Percentiles rank a stretch among this genome's conserved stretches.
phyloP scores from a whole-genome alignment of 768 basidiomycete genomes.

The Tricholoma bakamatsutake region DNA sequence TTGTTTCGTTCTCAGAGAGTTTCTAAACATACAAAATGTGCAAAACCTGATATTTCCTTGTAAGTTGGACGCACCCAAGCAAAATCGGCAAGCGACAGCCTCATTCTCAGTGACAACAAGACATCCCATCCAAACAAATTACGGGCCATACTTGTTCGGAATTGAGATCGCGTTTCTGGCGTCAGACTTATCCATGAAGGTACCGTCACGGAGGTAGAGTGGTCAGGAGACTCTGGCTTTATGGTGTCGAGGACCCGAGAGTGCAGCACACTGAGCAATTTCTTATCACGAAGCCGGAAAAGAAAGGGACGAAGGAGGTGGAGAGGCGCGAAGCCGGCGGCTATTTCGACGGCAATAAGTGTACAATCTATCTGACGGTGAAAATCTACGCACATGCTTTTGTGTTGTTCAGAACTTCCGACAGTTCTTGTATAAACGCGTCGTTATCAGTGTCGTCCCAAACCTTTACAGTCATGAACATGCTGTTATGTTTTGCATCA shows the following conservation, averaged over 20 bases:
- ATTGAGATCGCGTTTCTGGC: conserved; percentile 35
- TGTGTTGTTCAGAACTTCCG: conserved; percentile 20
- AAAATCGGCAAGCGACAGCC: conserved; percentile 47
- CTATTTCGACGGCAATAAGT: conserved; percentile 14
- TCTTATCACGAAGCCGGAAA: conserved; percentile 35
- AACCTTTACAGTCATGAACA: conserved; percentile 51
- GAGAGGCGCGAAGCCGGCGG: conserved; percentile 41
- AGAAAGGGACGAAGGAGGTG: conserved; percentile 47
- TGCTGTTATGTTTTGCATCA: conserved; percentile 56
- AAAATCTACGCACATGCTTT: conserved; percentile 25
- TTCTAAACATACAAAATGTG: conserved; percentile 29
- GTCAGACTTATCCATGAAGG: conserved; percentile 24
- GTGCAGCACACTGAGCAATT: conserved; percentile 32
- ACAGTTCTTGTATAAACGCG: conserved; percentile 28
- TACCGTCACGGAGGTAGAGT: conserved; percentile 25
- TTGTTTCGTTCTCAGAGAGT: conserved; percentile 36
- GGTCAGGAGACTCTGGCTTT: conserved; percentile 25
- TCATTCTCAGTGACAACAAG: conserved; percentile 48
- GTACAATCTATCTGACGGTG: not conserved
- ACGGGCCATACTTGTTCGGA: conserved; percentile 44
- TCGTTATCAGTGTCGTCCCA: conserved; percentile 39
- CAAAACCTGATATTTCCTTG: not conserved
- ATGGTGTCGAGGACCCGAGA: conserved; percentile 42
- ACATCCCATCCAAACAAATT: conserved; percentile 61
- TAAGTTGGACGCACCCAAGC: conserved; percentile 35